phyloP scores from a whole-genome alignment of 2,329 filamentous ascomycete genomes.

The Neoascochyta sp. region DNA sequence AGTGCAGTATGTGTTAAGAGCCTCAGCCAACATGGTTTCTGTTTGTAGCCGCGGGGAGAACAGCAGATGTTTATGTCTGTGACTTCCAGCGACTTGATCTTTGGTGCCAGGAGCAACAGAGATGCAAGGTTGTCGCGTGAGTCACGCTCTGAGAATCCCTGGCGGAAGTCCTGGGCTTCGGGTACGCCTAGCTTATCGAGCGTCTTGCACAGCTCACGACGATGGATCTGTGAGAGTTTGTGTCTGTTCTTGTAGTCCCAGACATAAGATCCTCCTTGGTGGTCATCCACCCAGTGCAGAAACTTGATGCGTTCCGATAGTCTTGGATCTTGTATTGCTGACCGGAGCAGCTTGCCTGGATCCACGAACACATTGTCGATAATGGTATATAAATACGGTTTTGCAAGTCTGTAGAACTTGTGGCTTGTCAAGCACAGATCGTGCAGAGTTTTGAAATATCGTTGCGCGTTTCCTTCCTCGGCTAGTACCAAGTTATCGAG shows the following conservation, averaged over 20 bases:
- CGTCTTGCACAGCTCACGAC: constrained; percentile 2
- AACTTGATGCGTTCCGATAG: background rate
- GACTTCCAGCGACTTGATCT: constrained; percentile 1
- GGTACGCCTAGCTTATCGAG: constrained; percentile 1
- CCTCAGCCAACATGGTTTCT: background rate
- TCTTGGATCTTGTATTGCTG: background rate
- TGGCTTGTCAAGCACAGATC: constrained; percentile 4
- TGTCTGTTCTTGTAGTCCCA: background rate
- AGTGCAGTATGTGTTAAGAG: constrained; percentile 1
- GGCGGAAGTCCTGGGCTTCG: background rate
- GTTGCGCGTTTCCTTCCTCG: background rate
- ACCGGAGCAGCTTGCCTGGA: constrained; percentile 1
- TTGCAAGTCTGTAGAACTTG: constrained; percentile 1
- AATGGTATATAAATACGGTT: constrained; percentile 1
- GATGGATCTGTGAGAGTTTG: constrained; percentile 1
- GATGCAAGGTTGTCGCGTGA: constrained; percentile 1
- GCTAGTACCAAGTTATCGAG: background rate
- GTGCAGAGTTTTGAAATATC: background rate
- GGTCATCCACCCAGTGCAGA: constrained; percentile 1
- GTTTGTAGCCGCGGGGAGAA: background rate
- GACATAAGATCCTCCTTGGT: background rate
- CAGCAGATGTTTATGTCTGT: constrained; percentile 3
- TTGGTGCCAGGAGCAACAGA: constrained; percentile 2
- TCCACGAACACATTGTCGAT: constrained; percentile 1
- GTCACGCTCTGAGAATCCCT: background rate